Evolutionary conservation across 2,329 filamentous ascomycete species (phyloP), one percentile per base, ranked within the genome.

Genomic region (Diaporthe humulicola): DNA sequence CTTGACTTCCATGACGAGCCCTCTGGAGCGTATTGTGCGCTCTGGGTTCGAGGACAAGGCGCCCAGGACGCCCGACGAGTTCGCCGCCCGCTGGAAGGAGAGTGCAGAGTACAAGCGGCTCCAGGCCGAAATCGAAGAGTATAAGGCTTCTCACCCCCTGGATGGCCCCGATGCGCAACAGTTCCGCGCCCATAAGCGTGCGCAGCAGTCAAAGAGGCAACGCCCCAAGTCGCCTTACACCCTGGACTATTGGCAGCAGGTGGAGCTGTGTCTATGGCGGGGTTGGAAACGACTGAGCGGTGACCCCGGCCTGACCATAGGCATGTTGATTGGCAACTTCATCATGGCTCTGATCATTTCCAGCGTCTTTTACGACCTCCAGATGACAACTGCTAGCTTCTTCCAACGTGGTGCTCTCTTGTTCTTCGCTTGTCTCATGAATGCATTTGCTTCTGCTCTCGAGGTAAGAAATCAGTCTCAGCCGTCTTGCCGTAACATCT

Each of bases 401-500:
- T 97, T 92, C 86, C 89, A 91, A 79, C 91, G 95, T 76, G 94
- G 93, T 77, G 92, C 94, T 58, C 88, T 98, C 33, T 87, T 98
- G 70, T 98, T 98, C 90, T 97, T 98, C 81, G 94, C 94, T 78
- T 92, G 95, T 80, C 87, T 98, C 75, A 92, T 97, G 86, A 97
- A 97, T 83, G 95, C 94, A 61, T 97, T 97, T 80, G 89, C 92
- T 76, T 93, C 91, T 81, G 93, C 93, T 73, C 89, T 97, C 52
- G 95, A 97, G 83, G 89, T 91, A 79, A 64, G 75, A 38, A 22
- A n/a, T 22, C 3, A 67, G 4, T 19, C 45, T n/a, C 30, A 38
- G 6, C 45, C 33, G 3, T 36, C 45, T 25, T 14, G 7, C 14
- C 8, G 15, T 3, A 33, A 14, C 12, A 4, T 81, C 42, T 77